These are phyloP conservation scores for Haematococcus lacustris DNA, from an alignment of 139 green algal species.

Conservation along the genomic window DNA sequence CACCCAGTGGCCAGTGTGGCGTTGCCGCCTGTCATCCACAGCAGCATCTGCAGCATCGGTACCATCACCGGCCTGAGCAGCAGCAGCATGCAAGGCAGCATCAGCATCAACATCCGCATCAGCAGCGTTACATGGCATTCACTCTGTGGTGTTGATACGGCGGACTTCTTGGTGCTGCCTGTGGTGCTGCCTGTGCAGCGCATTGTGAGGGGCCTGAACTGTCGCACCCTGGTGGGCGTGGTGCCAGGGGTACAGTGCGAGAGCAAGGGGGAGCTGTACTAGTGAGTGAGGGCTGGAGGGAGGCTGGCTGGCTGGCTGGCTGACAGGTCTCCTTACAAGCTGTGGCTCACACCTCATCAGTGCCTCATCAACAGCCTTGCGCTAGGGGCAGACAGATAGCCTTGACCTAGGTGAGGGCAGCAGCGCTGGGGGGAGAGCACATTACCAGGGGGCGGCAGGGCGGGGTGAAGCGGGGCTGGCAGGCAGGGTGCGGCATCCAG, in stretches of 20 bases:
- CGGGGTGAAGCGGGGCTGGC: not conserved
- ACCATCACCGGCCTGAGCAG: not conserved
- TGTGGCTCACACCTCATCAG: not conserved
- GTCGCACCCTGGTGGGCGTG: not conserved
- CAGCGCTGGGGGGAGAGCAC: not conserved
- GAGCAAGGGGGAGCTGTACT: constrained; percentile 32
- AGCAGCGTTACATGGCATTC: constrained; percentile 25
- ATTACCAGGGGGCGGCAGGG: not conserved
- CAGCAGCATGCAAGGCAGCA: not conserved
- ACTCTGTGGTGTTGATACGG: no score
- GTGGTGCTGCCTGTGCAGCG: not conserved
- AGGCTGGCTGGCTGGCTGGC: not conserved
- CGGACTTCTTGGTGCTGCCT: constrained; percentile 1
- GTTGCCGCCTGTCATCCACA: no score
- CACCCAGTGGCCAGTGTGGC: no score
- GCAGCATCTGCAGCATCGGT: no score
- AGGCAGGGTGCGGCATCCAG: not conserved
- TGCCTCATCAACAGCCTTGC: not conserved
- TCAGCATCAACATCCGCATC: not conserved
- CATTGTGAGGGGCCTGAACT: constrained; percentile 29
- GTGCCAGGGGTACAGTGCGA: constrained; percentile 25
- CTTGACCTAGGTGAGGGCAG: not conserved
- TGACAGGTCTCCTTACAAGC: not conserved
- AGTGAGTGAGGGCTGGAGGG: constrained; percentile 24
- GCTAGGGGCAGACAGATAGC: not conserved